Evolutionary conservation across 768 basidiomycete genomes (phyloP), one percentile per base, ranked within the genome.

Genomic region (Lenzites betulinus): DNA sequence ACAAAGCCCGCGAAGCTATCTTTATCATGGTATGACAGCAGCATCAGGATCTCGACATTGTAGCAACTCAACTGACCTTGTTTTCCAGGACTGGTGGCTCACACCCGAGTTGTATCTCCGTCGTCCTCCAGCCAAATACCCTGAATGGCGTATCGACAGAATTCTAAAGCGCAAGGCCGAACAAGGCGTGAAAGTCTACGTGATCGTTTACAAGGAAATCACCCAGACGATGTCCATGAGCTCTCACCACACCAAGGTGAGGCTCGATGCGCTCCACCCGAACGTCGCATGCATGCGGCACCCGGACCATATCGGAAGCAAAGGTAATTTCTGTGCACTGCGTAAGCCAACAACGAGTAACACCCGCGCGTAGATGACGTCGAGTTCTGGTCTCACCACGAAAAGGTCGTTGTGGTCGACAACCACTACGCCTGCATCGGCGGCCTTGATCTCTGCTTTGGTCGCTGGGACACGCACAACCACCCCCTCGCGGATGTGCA

Each of bases 201-300:
- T 98, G 44, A 79, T 94, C 62, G 92, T 98, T 3, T 98, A 98
- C 81, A 98, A 98, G 74, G 95, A 97, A 80, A 91, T 98, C 56
- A 89, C 90, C 0, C 88, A 92, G 77, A 94, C 93, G 1, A 97
- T 97, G 95, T 77, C 80, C 13, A 89, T 96, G 87, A 84, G 83
- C 57, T 93, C 92, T 0, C 83, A 86, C 66, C 93, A 95, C 70
- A 94, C 94, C 57, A 95, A 95, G 76, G 81, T 84, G 60, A 81
- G 83, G 7, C 79, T 98, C 20, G 93, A 96, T 67, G 83, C 78
- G 2, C 79, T 98, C 7, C 93, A 97, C 70, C 84, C 86, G 6
- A 96, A 97, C 68, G 92, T 98, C 63, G 83, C 84, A 1, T 90
- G 89, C 61, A 88, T 97, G 85, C 84, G 93, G 25, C 94, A 95